Evolutionary conservation across 169 alveolate species (phyloP).

Genomic region (Eimeria necatrix): DNA sequence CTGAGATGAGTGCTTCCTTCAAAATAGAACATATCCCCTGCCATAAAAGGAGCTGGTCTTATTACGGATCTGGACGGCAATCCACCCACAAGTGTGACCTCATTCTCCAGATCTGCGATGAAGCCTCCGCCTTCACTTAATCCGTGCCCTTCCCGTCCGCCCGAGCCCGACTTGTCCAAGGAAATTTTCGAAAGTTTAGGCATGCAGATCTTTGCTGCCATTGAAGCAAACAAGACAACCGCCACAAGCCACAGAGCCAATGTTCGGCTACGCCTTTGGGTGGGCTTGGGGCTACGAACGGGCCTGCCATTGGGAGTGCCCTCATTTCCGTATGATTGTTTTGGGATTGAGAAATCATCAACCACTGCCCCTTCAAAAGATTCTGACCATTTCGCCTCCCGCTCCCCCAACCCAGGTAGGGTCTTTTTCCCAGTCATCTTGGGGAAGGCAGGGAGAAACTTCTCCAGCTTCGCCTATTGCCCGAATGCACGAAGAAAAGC

Average conservation of each 20-base stretch:
- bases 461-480: constrained; percentile 21
- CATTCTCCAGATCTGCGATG: not conserved
- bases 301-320: not conserved
- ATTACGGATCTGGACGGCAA: not conserved
- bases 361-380: not conserved
- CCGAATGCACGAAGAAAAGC: not conserved
- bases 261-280: not conserved
- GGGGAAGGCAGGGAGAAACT: not conserved
- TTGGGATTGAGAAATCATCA: not conserved
- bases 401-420: not conserved
- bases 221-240: constrained; percentile 1
- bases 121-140: not conserved
- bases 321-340: not conserved
- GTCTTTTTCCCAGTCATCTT: constrained; percentile 13
- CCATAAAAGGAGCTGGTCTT: constrained; percentile 3
- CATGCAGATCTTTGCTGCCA: not conserved
- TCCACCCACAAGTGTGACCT: not conserved
- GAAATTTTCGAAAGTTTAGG: not conserved
- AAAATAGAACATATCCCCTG: not conserved
- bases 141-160: not conserved
- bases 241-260: constrained; percentile 23
- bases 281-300: not conserved
- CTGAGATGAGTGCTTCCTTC: constrained; percentile 2
- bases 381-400: not conserved
- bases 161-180: not conserved